Evolutionary conservation across 2,329 filamentous ascomycete genomes (phyloP).

Genomic region (Fusarium sp.): DNA sequence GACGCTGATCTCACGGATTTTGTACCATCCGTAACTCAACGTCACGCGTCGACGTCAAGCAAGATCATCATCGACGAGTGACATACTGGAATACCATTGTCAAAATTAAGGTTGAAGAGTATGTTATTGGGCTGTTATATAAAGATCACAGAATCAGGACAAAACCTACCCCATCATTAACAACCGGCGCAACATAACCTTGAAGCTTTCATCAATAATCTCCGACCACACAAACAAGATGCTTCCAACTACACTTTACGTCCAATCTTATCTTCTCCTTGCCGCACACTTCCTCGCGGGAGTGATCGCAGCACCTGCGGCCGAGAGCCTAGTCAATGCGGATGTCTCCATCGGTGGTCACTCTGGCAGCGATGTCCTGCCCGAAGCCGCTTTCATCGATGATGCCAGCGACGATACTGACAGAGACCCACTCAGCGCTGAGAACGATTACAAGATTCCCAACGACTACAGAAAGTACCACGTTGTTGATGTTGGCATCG

Average conservation of each 20-base stretch:
- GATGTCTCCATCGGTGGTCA: slow-evolving; percentile 1
- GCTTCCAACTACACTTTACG: slow-evolving; percentile 31
- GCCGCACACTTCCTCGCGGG: slow-evolving; percentile 5
- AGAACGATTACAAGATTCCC: slow-evolving; percentile 9
- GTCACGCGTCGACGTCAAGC: slow-evolving; percentile 14
- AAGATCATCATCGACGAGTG: not conserved
- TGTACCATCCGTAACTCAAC: slow-evolving; percentile 23
- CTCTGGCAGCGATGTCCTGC: not conserved
- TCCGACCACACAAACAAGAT: slow-evolving; percentile 12
- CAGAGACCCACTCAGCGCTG: not conserved
- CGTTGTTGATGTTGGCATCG: slow-evolving; percentile 2
- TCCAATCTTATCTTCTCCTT: slow-evolving; percentile 20
- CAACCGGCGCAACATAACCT: not conserved
- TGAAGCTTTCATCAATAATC: not conserved
- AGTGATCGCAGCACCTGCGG: slow-evolving; percentile 20
- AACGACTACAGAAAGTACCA: slow-evolving; percentile 5
- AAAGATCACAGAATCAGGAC: not conserved
- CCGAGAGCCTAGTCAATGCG: not conserved
- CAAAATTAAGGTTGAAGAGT: fast-evolving
- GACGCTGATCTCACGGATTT: slow-evolving; percentile 27
- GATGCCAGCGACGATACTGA: not conserved
- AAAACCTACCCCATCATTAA: not conserved
- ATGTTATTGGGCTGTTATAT: not conserved
- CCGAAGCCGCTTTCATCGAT: not conserved
- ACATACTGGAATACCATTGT: not conserved